These are phyloP conservation scores for Neophaeococcomyces aloes DNA, from an alignment of 2,329 filamentous ascomycete species.

Conservation along the genomic window DNA sequence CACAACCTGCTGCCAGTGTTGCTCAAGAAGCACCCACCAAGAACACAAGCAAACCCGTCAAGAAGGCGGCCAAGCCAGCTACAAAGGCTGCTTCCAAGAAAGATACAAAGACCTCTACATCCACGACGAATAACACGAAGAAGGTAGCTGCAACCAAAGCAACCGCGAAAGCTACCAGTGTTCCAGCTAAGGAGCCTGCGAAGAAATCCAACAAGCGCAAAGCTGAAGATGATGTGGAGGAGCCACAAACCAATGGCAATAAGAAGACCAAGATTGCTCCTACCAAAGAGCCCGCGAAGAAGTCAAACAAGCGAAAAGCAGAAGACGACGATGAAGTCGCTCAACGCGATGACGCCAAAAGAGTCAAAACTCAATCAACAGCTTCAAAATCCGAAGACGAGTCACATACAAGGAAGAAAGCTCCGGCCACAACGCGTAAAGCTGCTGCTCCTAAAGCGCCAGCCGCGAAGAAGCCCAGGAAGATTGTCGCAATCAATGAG, in stretches of 20 bases:
- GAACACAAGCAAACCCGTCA: slow-evolving; percentile 4
- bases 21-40: slow-evolving; percentile 9
- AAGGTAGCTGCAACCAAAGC: slow-evolving; percentile 7
- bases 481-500: slow-evolving; percentile 46
- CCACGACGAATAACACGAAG: slow-evolving; percentile 9
- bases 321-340: slow-evolving; percentile 10
- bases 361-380: slow-evolving; percentile 7
- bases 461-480: slow-evolving; percentile 10
- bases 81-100: slow-evolving; percentile 8
- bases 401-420: not conserved
- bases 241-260: slow-evolving; percentile 1
- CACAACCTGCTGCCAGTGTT: slow-evolving; percentile 6
- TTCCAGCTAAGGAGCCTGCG: slow-evolving; percentile 7
- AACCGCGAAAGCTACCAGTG: slow-evolving; percentile 1
- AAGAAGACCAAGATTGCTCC: slow-evolving; percentile 3
- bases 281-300: slow-evolving; percentile 2
- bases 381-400: not conserved
- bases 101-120: slow-evolving; percentile 6
- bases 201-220: slow-evolving; percentile 18
- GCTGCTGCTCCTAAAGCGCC: slow-evolving; percentile 7
- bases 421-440: slow-evolving; percentile 7
- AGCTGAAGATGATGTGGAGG: slow-evolving; percentile 14
- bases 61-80: slow-evolving; percentile 8
- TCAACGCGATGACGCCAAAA: slow-evolving; percentile 14
- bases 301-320: not conserved